Conservation (phyloP, 352 stramenopile genomes). For the Sclerospora graminicola region DNA sequence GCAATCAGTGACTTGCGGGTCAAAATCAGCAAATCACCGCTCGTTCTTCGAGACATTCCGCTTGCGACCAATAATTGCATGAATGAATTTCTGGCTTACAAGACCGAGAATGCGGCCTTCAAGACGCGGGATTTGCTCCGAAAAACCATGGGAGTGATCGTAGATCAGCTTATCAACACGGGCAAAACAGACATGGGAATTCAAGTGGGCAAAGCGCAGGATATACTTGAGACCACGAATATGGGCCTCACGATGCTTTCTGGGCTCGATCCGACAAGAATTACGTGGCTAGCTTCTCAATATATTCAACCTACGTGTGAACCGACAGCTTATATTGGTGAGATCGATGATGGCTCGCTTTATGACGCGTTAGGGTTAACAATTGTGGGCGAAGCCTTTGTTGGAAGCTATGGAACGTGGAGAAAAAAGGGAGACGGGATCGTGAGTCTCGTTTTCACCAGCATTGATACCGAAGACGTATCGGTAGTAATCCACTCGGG, state of each 20-base stretch:
- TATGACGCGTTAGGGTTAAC: conserved; percentile 31
- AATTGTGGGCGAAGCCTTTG: conserved; percentile 30
- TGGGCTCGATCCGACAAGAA: conserved; percentile 36
- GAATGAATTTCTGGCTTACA: conserved; percentile 14
- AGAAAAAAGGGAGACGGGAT: conserved; percentile 26
- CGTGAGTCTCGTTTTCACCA: conserved; percentile 16
- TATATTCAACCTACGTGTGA: conserved; percentile 52
- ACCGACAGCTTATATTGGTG: conserved; percentile 28
- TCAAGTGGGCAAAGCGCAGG: conserved; percentile 13
- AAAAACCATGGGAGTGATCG: conserved; percentile 32
- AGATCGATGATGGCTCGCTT: conserved; percentile 37
- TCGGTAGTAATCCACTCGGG: conserved; percentile 20
- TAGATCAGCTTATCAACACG: conserved; percentile 21
- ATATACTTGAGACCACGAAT: conserved; percentile 13
- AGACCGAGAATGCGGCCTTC: conserved; percentile 4
- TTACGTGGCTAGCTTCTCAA: conserved; percentile 34
- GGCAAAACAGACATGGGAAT: neutral
- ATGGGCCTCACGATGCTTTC: conserved; percentile 31
- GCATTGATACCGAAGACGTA: conserved; percentile 13
- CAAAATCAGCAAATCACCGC: conserved; percentile 15
- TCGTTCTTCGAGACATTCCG: conserved; percentile 33
- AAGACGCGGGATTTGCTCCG: conserved; percentile 22
- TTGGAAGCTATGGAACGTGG: conserved; percentile 30
- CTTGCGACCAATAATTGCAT: conserved; percentile 25
- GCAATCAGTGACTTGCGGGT: conserved; percentile 10